phyloP scores from a whole-genome alignment of 2,329 filamentous ascomycete species.

The Bipolaris zeicola region DNA sequence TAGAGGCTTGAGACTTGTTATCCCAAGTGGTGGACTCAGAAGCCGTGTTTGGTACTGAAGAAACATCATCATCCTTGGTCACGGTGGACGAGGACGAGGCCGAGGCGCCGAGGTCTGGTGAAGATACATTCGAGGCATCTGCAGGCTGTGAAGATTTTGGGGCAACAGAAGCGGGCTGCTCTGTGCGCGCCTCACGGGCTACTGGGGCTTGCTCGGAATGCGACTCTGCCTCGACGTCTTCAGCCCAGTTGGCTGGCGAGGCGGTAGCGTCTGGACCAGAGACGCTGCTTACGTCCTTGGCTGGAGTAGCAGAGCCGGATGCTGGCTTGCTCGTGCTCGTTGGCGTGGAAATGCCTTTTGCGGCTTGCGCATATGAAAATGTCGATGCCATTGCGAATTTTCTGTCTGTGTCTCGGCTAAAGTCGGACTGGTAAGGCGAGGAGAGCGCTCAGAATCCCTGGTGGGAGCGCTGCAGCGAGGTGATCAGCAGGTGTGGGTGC shows the following conservation, averaged over 20 bases:
- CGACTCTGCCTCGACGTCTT: constrained; percentile 53
- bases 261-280: constrained; percentile 32
- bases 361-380: constrained; percentile 96
- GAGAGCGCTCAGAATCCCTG: constrained; percentile 34
- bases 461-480: constrained; percentile 38
- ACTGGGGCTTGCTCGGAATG: constrained; percentile 33
- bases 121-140: constrained; percentile 48
- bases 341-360: constrained; percentile 71
- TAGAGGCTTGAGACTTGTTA: constrained; percentile 65
- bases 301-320: constrained; percentile 51
- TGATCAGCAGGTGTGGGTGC: constrained; percentile 38
- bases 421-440: constrained; percentile 11
- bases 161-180: constrained; percentile 25
- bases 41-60: constrained; percentile 66
- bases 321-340: constrained; percentile 53
- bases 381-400: constrained; percentile 48
- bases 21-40: constrained; percentile 72
- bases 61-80: constrained; percentile 65
- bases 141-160: constrained; percentile 18
- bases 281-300: constrained; percentile 45
- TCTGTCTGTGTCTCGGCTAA: constrained; percentile 12
- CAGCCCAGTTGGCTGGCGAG: constrained; percentile 52
- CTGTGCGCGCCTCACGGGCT: constrained; percentile 28
- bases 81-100: constrained; percentile 59
- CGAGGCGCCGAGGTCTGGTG: constrained; percentile 61